Evolutionary conservation across 192 early-diverging fungal genomes (phyloP), one percentile per base, ranked within the genome.

Genomic region (Linnemannia schmuckeri): DNA sequence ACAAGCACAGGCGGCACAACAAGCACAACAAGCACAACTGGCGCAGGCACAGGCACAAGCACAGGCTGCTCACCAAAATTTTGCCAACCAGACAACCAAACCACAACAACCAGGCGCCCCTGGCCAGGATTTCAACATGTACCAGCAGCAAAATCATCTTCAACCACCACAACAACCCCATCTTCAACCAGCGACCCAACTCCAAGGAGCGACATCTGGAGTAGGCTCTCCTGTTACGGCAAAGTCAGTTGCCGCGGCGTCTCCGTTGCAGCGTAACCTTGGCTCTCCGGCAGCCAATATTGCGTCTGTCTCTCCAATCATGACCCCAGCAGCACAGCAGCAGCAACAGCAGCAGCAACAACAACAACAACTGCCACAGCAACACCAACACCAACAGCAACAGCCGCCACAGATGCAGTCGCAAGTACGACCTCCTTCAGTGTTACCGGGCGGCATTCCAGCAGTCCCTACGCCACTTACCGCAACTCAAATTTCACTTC

Each of bases 81-180:
- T 74, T 20, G 24, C 72, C 10, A 81, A 75, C 42, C 79, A 74
- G 40, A 24, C 73, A 38, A 33, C 49, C 10, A 83, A 83, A 61
- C 61, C 81, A 9, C 75, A 72, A 33, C 54, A 70, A 27, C n/a
- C 57, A 41, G 81, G 75, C 0, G 55, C 76, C 4, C 74, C 72
- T 24, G 76, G 82, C 12, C 82, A 83, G 44, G 82, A 83, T 15
- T 83, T 78, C 61, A 83, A 83, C 71, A 46, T 83, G 10, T 83
- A 83, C 55, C 82, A 83, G 68, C 82, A 79, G 54, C 82, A 78
- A 52, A 77, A 84, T 20, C 82, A 84, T 4, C 82, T 79, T n/a
- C 57, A 68, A 1, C 77, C 74, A 4, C 76, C 71, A n/a, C 82
- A 74, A 15, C 82, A 77, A 38, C 42, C 42, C 0, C 82, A 78